Evolutionary conservation across 2,329 filamentous ascomycete species (phyloP), one percentile per base, ranked within the genome.

Genomic region (Microascus cirrosus): DNA sequence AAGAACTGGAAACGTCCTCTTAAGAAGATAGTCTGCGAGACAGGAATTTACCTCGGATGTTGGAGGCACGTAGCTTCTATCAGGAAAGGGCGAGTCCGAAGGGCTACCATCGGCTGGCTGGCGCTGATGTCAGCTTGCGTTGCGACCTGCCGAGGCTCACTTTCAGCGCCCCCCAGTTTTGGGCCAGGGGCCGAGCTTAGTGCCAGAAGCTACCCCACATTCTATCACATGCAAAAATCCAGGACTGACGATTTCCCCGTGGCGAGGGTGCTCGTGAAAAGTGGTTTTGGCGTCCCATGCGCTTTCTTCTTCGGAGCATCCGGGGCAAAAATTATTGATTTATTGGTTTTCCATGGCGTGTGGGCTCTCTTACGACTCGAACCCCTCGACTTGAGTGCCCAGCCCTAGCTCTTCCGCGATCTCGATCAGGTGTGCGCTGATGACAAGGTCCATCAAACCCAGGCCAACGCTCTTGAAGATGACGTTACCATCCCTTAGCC

Each of bases 401-500:
- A 86, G 67, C 0, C 75, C 73, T 67, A 77, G 83, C 56, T 76
- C 71, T 50, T 73, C 73, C 1, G 84, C 84, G 61, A 85, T 67
- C 59, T 75, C 70, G 20, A 87, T 67, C 54, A 87, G 61, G 58
- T 84, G 78, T 63, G 76, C 74, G 15, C 83, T 84, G 1, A 86
- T 79, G 1, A 81, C 77, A 24, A 87, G 68, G 63, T 87, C 84
- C 83, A 87, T 86, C 55, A 86, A 66, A 0, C 83, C 84, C 54
- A 87, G 68, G 0, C 84, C 84, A 0, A 87, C 84, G 60, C 81
- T 83, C 73, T 87, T 87, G 66, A 86, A 87, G 8, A 87, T 77
- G 22, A 87, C 83, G 59, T 84, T 87, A 0, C 84, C 84, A 2
- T 75, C 74, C 59, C 77, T 73, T 58, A 86, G 67, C 83, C 83